Percentiles rank a stretch among this genome's conserved stretches.
These are phyloP conservation scores for Triticum turgidum DNA, from an alignment of 176 grass and related monocot genomes.

Conservation along the genomic window DNA sequence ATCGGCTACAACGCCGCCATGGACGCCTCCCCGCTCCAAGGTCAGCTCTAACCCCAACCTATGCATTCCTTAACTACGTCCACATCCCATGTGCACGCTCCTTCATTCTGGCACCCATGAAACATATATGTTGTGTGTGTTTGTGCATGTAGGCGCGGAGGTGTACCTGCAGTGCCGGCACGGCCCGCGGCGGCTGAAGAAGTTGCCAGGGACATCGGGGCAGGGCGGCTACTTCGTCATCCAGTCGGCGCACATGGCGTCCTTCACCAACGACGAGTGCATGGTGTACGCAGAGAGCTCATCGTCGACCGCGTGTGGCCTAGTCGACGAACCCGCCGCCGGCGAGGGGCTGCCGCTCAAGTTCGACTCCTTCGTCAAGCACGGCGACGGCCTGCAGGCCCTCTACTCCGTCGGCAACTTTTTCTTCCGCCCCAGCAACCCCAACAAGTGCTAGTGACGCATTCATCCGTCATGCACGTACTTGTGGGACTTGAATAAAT, in stretches of 20 bases:
- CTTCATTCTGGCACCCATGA: neutral
- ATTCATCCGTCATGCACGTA: too few relatives aligned
- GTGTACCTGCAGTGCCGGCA: constrained; percentile 53
- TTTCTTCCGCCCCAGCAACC: constrained; percentile 46
- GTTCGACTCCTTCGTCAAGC: constrained; percentile 58
- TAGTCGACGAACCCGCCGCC: constrained; percentile 3
- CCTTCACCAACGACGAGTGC: constrained; percentile 67
- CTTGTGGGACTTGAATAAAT: constrained; percentile 21
- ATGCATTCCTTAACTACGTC: neutral
- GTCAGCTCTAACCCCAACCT: neutral
- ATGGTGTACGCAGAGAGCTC: constrained; percentile 41
- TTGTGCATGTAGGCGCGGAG: constrained; percentile 27
- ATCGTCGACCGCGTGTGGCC: constrained; percentile 25
- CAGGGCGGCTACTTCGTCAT: constrained; percentile 60
- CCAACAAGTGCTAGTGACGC: constrained; percentile 35
- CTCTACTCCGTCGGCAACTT: constrained; percentile 63
- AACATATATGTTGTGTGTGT: neutral
- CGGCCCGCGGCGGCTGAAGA: constrained; percentile 2
- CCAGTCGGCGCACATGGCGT: constrained; percentile 44
- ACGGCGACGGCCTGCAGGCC: constrained; percentile 40
- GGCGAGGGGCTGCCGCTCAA: constrained; percentile 43
- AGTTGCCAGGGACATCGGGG: constrained; percentile 18
- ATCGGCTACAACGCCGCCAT: constrained; percentile 42
- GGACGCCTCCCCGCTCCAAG: constrained; percentile 48
- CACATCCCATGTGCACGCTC: neutral